Evolutionary conservation across 2,329 filamentous ascomycete species (phyloP).

Genomic region (Phaeosphaeriaceae sp.): DNA sequence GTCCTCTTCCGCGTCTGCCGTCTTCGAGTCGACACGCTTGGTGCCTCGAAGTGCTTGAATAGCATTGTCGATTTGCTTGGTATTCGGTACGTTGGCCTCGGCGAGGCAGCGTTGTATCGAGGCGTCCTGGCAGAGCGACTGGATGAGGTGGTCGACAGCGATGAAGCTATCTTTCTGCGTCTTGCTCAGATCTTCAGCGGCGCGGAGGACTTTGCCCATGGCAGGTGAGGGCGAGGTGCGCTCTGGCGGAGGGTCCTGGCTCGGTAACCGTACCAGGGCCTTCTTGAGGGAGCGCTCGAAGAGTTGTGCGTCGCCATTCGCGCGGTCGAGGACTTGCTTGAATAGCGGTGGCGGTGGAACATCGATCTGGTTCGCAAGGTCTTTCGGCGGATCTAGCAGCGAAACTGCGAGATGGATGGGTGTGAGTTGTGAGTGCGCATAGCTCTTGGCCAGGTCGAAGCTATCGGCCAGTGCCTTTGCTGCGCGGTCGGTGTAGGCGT

Average conservation of each 20-base stretch:
- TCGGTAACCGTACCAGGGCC: constrained; percentile 85
- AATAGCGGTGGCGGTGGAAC: constrained; percentile 76
- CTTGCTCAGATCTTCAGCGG: constrained; percentile 88
- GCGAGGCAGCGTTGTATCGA: constrained; percentile 76
- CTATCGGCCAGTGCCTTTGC: constrained; percentile 89
- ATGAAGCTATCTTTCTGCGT: constrained; percentile 97
- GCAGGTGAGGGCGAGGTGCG: constrained; percentile 81
- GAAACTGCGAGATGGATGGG: constrained; percentile 89
- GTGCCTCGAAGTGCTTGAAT: constrained; percentile 91
- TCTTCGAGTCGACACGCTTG: constrained; percentile 92
- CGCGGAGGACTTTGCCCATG: constrained; percentile 81
- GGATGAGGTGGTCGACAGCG: constrained; percentile 93
- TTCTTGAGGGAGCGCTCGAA: constrained; percentile 93
- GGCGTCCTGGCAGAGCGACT: constrained; percentile 79
- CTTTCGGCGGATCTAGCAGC: constrained; percentile 76
- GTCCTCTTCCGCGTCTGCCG: constrained; percentile 89
- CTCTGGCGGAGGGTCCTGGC: constrained; percentile 93
- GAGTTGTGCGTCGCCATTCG: constrained; percentile 88
- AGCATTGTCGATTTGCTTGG: constrained; percentile 89
- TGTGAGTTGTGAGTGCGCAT: constrained; percentile 87
- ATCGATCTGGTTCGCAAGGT: constrained; percentile 72
- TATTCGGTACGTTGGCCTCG: constrained; percentile 89
- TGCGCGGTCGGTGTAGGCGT: constrained; percentile 93
- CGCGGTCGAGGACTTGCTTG: constrained; percentile 91
- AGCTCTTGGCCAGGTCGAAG: constrained; percentile 85